phyloP scores from a whole-genome alignment of 2,329 filamentous ascomycete genomes.

The Fusarium acutatum region DNA sequence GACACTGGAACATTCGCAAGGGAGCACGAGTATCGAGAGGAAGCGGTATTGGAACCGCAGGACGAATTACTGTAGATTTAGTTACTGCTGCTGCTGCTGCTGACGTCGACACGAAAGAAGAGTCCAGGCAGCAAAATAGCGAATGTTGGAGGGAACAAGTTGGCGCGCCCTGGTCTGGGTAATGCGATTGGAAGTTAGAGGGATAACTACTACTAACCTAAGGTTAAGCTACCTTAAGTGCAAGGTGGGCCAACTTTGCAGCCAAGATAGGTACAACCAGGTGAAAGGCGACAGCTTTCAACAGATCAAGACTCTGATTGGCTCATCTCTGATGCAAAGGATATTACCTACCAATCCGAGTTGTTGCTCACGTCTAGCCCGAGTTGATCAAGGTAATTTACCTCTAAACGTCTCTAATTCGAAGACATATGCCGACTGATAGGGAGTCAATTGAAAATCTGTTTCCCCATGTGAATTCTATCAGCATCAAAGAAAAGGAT shows the following conservation, averaged over 20 bases:
- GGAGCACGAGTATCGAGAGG: neutral
- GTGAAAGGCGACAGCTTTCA: conserved; percentile 37
- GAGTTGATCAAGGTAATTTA: neutral
- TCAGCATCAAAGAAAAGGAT: neutral
- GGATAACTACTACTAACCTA: neutral
- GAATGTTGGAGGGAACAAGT: conserved; percentile 2
- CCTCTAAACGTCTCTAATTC: neutral
- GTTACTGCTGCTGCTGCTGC: neutral
- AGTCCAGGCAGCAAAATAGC: conserved; percentile 14
- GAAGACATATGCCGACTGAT: no score
- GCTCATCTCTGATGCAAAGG: neutral
- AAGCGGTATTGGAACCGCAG: neutral
- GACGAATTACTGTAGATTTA: neutral
- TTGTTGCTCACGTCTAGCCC: neutral
- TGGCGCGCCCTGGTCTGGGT: neutral
- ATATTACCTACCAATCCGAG: neutral
- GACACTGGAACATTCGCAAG: conserved; percentile 37
- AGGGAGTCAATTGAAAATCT: neutral
- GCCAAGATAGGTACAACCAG: neutral
- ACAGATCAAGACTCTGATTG: conserved; percentile 31
- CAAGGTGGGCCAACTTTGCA: neutral
- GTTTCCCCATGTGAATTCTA: neutral
- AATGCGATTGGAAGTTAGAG: conserved; percentile 18
- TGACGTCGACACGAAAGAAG: neutral
- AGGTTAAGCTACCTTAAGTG: neutral